Base-by-base conservation (phyloP, 176 grass and related monocot genomes). In the Poa pratensis region DNA sequence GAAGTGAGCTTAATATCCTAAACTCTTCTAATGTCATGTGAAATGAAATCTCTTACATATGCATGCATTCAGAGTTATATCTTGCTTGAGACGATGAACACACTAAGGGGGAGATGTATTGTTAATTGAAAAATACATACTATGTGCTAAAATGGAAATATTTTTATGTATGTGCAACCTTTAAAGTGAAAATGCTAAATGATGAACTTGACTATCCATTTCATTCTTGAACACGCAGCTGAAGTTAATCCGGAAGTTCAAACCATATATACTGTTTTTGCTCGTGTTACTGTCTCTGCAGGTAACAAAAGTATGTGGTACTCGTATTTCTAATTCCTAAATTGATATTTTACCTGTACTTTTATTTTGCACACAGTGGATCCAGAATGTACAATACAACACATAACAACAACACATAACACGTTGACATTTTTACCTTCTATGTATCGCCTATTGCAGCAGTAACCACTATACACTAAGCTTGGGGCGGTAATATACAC, bases 401-500 rank as follows among this genome's bases (percentile, higher is more conserved):
- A 80, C 42, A 11, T 60, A 79, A 24, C 3, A 80, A 53, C 64
- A 68, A 17, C 28, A 80, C 42, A 11, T 60, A 79, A 24, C 3
- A 80, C 42, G 40, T 59, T 46, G 18, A 14, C 40, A 65, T 65
- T 49, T 46, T 49, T 46, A 80, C 40, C 40, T 20, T 65, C 18
- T 0, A 28, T 32, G 78, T 19, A 19, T 48, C 23, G 9, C 15
- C 23, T 79, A 79, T 16, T 6, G 23, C 32, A 23, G 16, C 48
- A 83, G 40, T 34, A 32, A 67, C 7, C 23, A 37, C 75, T 90
- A 98, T 35, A 98, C 50, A 79, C 96, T 98, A 37, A 98, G 96
- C 34, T 98, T 95, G 27, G 96, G 91, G 50, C 81, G 93, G 72
- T 92, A 98, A 79, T 90, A 55, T 32, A 80, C 54, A 37, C 57